A percentile compares a stretch with the other conserved stretches of the same genome.
Evolutionary conservation across 208 protist genomes (phyloP).

Genomic region (Leishmania amazonensis): DNA sequence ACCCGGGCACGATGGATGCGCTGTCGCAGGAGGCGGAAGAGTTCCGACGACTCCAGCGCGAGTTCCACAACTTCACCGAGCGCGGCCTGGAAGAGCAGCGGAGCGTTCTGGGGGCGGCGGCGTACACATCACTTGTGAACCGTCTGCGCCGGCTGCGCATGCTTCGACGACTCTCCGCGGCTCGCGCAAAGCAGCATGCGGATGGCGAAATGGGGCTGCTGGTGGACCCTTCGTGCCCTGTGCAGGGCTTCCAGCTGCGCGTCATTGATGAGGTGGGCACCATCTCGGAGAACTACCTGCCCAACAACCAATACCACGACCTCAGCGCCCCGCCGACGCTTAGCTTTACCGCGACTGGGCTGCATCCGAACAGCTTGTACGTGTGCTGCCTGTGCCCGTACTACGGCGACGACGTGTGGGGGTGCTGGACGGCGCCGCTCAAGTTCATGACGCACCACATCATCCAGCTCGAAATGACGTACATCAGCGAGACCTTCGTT

Average conservation of each 20-base stretch:
- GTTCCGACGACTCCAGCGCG: constrained; percentile 57
- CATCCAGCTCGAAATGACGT: constrained; percentile 88
- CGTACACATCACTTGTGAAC: constrained; percentile 46
- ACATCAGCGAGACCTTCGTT: constrained; percentile 89
- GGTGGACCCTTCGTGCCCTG: constrained; percentile 49
- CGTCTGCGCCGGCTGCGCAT: constrained; percentile 40
- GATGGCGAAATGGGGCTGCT: constrained; percentile 61
- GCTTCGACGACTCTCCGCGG: constrained; percentile 51
- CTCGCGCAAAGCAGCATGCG: constrained; percentile 35
- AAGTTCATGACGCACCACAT: constrained; percentile 93
- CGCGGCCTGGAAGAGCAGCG: constrained; percentile 65
- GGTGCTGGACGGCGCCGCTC: constrained; percentile 79
- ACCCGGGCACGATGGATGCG: constrained; percentile 18
- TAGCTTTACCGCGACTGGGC: constrained; percentile 70
- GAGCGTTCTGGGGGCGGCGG: constrained; percentile 36
- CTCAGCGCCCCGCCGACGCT: constrained; percentile 19
- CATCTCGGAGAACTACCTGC: constrained; percentile 27
- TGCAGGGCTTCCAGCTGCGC: constrained; percentile 78
- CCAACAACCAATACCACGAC: constrained; percentile 17
- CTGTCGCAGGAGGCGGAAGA: constrained; percentile 40
- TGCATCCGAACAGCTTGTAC: constrained; percentile 88
- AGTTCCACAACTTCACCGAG: constrained; percentile 62
- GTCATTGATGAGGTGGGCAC: constrained; percentile 69
- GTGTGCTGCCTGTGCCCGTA: constrained; percentile 77
- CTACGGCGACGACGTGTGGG: constrained; percentile 79